These are phyloP conservation scores for Chlorella sorokiniana DNA, from an alignment of 139 green algal genomes.

Conservation along the genomic window DNA sequence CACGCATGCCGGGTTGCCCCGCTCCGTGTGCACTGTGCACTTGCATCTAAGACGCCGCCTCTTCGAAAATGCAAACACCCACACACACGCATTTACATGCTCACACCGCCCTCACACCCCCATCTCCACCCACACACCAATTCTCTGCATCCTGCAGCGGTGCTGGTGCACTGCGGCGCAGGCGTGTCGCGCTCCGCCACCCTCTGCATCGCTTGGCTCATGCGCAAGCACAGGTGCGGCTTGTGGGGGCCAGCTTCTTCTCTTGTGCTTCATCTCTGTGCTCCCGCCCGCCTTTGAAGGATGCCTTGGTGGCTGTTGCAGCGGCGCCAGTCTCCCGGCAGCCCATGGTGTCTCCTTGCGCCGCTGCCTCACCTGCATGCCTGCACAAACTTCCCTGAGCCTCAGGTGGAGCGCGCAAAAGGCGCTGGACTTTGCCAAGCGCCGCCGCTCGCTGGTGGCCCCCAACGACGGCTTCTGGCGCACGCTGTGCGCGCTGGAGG, in stretches of 20 bases:
- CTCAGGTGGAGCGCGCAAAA: constrained; percentile 27
- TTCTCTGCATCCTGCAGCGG: constrained; percentile 41
- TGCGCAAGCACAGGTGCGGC: constrained; percentile 66
- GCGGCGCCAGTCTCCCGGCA: no score
- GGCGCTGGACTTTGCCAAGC: constrained; percentile 44
- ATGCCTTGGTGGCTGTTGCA: no score
- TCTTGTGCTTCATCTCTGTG: neutral
- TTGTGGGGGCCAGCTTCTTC: constrained; percentile 6
- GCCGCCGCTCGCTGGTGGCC: constrained; percentile 58
- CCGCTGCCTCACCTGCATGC: neutral
- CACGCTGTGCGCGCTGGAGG: constrained; percentile 73
- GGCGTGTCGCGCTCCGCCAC: constrained; percentile 77
- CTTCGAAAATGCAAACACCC: no score
- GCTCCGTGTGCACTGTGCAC: no score
- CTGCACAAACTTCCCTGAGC: neutral
- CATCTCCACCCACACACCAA: neutral
- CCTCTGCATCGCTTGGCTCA: constrained; percentile 81
- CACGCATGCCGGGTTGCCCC: no score
- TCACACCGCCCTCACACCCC: neutral
- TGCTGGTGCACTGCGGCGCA: constrained; percentile 86
- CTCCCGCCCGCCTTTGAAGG: no score
- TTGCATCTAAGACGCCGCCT: no score
- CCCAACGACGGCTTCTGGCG: constrained; percentile 86
- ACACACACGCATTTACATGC: neutral
- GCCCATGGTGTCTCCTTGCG: no score